Evolutionary conservation across 768 basidiomycete genomes (phyloP).

Genomic region (Tubosaeta brunneosetosa): DNA sequence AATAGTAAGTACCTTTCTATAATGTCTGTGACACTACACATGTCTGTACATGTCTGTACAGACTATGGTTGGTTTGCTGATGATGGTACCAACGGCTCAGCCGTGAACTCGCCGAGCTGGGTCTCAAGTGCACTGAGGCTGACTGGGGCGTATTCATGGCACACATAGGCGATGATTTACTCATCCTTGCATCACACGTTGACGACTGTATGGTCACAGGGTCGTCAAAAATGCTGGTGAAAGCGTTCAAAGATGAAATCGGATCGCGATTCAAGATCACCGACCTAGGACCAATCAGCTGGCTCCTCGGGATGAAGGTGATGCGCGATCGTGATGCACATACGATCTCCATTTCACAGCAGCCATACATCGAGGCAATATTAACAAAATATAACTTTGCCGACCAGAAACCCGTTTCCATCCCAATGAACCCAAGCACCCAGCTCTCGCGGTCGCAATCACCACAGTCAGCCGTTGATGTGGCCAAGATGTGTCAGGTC

Average conservation of each 20-base stretch:
- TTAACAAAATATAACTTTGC: conserved; percentile 1
- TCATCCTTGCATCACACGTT: neutral
- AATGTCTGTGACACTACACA: no score
- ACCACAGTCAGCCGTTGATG: neutral
- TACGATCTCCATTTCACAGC: neutral
- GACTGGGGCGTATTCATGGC: conserved; percentile 6
- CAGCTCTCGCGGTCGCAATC: neutral
- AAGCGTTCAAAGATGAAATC: conserved; percentile 5
- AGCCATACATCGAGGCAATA: neutral
- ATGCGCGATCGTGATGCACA: neutral
- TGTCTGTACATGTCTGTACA: no score
- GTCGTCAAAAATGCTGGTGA: neutral
- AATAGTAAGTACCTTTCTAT: no score
- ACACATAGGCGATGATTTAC: neutral
- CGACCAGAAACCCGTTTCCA: neutral
- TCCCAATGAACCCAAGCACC: neutral
- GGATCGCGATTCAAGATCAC: neutral
- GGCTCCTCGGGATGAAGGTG: conserved; percentile 11
- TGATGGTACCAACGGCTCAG: conserved; percentile 6
- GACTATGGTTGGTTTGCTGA: no score
- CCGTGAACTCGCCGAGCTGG: neutral
- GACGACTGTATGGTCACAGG: conserved; percentile 7
- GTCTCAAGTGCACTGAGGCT: neutral
- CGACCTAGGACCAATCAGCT: conserved; percentile 2
- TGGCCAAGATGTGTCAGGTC: neutral